Percentiles rank a stretch among this genome's conserved stretches.
These are phyloP conservation scores for Comarum palustre DNA, from an alignment of 306 rosid genomes.

Conservation along the genomic window DNA sequence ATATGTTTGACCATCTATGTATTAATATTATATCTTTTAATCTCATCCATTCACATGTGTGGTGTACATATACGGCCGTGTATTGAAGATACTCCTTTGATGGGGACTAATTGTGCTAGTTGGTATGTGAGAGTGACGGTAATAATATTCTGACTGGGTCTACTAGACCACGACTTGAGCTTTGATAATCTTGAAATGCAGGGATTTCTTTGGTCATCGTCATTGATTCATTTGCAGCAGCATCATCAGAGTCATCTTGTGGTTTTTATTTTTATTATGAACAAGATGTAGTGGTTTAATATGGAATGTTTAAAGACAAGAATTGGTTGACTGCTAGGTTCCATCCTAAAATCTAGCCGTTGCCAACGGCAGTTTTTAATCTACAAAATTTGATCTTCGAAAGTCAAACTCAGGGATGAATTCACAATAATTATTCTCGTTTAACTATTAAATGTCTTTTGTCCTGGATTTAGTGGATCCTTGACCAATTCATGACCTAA, in stretches of 20 bases:
- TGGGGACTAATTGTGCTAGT: conserved; percentile 4
- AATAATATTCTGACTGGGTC: conserved; percentile 6
- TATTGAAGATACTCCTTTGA: too few relatives aligned
- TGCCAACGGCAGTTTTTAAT: not conserved
- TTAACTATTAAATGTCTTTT: not conserved
- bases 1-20: too few relatives aligned
- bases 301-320: not conserved
- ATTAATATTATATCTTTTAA: too few relatives aligned
- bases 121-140: conserved; percentile 5
- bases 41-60: too few relatives aligned
- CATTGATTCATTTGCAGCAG: not conserved
- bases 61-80: too few relatives aligned
- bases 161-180: not conserved
- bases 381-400: not conserved
- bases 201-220: not conserved
- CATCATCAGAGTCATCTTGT: not conserved
- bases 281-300: not conserved
- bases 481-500: not conserved
- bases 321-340: not conserved
- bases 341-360: conserved; percentile 1
- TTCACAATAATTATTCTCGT: not conserved
- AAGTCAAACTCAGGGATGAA: not conserved
- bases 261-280: too few relatives aligned
- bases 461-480: not conserved
- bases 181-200: not conserved